Conservation (phyloP, 2,329 filamentous ascomycete species). For the Blastomyces silverae region DNA sequence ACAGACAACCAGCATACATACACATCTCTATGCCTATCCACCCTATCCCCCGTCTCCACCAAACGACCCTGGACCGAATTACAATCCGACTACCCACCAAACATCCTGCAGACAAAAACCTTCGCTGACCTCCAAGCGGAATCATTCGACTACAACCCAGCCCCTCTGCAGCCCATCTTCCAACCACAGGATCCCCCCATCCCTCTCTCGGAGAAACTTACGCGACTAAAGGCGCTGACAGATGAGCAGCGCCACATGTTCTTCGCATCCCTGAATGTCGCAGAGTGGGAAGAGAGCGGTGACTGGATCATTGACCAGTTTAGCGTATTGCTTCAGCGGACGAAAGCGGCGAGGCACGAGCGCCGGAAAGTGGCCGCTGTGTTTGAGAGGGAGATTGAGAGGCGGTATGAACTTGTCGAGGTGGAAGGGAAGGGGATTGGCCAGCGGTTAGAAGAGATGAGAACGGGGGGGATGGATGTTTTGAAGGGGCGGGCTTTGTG, state of each 20-base stretch:
- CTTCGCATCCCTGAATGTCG: constrained; percentile 47
- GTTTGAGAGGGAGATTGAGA: constrained; percentile 51
- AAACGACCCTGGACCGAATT: constrained; percentile 28
- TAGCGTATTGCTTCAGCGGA: constrained; percentile 44
- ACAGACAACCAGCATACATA: constrained; percentile 14
- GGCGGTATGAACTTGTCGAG: constrained; percentile 47
- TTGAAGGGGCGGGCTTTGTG: constrained; percentile 37
- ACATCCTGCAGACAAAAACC: constrained; percentile 41
- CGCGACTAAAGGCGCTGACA: constrained; percentile 33
- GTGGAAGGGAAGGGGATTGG: constrained; percentile 46
- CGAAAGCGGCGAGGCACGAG: constrained; percentile 48
- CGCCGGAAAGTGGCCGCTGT: constrained; percentile 48
- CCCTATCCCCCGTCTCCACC: constrained; percentile 26
- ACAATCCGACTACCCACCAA: constrained; percentile 45
- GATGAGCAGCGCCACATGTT: constrained; percentile 43
- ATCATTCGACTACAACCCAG: constrained; percentile 43
- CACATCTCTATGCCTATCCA: constrained; percentile 25
- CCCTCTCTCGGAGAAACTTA: constrained; percentile 34
- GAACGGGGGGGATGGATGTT: constrained; percentile 48
- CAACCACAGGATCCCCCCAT: constrained; percentile 24
- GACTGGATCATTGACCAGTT: constrained; percentile 55
- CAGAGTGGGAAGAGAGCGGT: constrained; percentile 57
- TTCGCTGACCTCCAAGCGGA: constrained; percentile 47
- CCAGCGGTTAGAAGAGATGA: constrained; percentile 49
- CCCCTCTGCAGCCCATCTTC: constrained; percentile 24